phyloP scores from a whole-genome alignment of 2,329 filamentous ascomycete genomes.

The Exophiala xenobiotica region DNA sequence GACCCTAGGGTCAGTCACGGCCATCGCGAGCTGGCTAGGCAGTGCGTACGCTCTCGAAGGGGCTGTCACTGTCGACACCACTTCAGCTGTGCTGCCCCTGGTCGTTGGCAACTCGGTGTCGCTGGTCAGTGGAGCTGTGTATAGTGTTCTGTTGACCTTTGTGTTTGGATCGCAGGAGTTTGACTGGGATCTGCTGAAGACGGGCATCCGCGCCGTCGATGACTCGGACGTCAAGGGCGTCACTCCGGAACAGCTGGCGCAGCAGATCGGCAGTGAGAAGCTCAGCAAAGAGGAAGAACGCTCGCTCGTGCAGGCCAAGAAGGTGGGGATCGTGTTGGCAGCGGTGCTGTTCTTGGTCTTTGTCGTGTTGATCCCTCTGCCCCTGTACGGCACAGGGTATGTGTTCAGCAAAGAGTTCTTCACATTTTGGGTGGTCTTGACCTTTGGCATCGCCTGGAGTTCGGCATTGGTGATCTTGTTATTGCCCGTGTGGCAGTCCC shows the following conservation, averaged over 20 bases:
- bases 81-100: slow-evolving; percentile 63
- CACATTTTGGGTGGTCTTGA: too few species aligned
- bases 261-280: neutral
- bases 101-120: slow-evolving; percentile 72
- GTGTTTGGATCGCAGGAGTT: slow-evolving; percentile 70
- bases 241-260: neutral
- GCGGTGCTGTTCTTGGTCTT: slow-evolving; percentile 58
- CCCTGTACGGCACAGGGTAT: slow-evolving; percentile 65
- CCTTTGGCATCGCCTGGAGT: too few species aligned
- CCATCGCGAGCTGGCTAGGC: slow-evolving; percentile 75
- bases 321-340: slow-evolving; percentile 54
- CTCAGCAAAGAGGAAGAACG: neutral
- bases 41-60: slow-evolving; percentile 69
- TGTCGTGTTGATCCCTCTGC: slow-evolving; percentile 77
- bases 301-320: slow-evolving; percentile 33
- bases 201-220: neutral
- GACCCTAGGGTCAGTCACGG: slow-evolving; percentile 65
- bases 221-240: slow-evolving; percentile 30
- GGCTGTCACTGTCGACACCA: slow-evolving; percentile 66
- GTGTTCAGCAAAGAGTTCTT: slow-evolving; percentile 2
- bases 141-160: slow-evolving; percentile 70
- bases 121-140: slow-evolving; percentile 59
- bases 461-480: too few species aligned
- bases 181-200: neutral
- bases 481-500: too few species aligned